Base-by-base conservation (phyloP, 352 stramenopile genomes). In the Globisporangium uncinulatum region DNA sequence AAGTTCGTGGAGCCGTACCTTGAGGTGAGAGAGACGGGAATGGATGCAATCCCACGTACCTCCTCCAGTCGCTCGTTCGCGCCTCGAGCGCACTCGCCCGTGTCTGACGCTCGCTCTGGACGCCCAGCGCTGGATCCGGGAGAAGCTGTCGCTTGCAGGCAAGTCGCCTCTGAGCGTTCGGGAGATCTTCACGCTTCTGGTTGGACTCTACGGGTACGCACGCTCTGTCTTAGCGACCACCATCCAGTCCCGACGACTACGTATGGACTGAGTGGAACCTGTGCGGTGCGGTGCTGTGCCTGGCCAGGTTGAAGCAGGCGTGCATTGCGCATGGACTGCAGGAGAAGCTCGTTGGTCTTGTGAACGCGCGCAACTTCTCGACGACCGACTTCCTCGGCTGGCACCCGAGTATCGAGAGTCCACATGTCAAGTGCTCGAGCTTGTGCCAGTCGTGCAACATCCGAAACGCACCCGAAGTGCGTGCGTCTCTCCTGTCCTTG, bases 361-460 rank as follows among this genome's bases (percentile, higher is more conserved):
- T 92, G 37, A 71, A 84, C 43, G 59, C 72, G 1, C 81, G 79
- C 53, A 88, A 89, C 3, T 83, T 86, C 53, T 79, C 77, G 6
- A 74, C 81, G 6, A 88, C 74, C 11, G 83, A 94, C 51, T 90
- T 73, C 49, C 71, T 94, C 20, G 85, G 85, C 5, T 94, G 85
- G 85, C 79, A 94, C 54, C 85, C 85, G 24, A 71, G 67, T 3
- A 86, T 89, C 32, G 85, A 94, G 72, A 67, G 71, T 17, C 82
- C 83, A 2, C 73, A 71, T n/a, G 80, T 87, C 24, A 69, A 73
- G 11, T 92, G 76, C 64, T 92, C 85, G 3, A 87, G 73, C 51
- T 58, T 93, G 11, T 94, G 85, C 50, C 65, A 70, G 51, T 62
- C 84, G 46, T 94, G 85, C 43, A 72, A 70, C 43, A 86, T 92